Base-by-base conservation (phyloP, 768 basidiomycete genomes). In the Boletus rubescentipes region DNA sequence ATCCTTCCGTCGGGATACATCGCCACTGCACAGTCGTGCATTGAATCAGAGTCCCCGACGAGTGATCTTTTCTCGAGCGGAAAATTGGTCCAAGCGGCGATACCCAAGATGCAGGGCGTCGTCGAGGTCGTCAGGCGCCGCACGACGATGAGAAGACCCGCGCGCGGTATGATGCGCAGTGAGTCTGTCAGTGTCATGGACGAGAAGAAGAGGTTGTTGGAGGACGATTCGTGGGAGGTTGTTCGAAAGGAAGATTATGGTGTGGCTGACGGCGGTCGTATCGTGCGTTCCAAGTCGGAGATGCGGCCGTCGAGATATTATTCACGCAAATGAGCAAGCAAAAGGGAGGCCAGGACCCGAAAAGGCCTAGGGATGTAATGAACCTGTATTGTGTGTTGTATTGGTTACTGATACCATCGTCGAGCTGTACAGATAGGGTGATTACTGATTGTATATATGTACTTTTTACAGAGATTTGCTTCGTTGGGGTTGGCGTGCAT, bases 1-100 rank as follows among this genome's bases (percentile, higher is more conserved):
- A 75, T 83, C 18, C 68, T 83, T 10, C 78, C 81, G 2, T 49
- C 75, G 5, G 60, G 70, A 9, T 68, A 75, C n/a, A 81, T 83
- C 52, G 72, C 79, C 3, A 64, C 76, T 0, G 70, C 70, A 3
- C 44, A 53, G 21, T 53, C 65, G 6, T 44, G 31, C 69, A 2
- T 57, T 69, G 29, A 49, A 39, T 23, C 46, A 67, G 26, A 39
- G 37, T 38, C 49, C 34, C 61, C 55, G 14, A 51, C 60, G 20
- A 14, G 36, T 4, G 18, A 31, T 3, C 3, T 53, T 4, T 20
- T 46, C 64, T 74, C 60, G 61, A 66, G 12, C 62, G 73, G 46
- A 65, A 73, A 16, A 69, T 68, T 23, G 62, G 71, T 56, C 1
- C 68, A 65, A 40, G 61, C 69, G 16, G 63, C 75, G 21, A 42